Evolutionary conservation across 129 eudicot genomes (phyloP).

Genomic region (Calendula officinalis): DNA sequence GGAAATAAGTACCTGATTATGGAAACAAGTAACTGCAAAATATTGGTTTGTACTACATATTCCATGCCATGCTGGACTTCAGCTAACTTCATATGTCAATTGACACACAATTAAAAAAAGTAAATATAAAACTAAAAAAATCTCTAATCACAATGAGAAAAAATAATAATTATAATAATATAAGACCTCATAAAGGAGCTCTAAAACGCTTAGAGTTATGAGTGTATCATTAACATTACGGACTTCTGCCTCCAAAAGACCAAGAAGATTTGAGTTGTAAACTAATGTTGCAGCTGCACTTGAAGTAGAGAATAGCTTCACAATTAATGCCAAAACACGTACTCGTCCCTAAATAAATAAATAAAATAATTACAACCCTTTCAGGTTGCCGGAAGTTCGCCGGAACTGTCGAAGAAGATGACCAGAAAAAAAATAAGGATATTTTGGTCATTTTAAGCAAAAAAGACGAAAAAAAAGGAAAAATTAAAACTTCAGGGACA

Average conservation of each 20-base stretch:
- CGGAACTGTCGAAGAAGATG: no score
- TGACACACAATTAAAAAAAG: not conserved
- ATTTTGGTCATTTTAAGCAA: no score
- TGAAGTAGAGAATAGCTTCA: conserved; percentile 86
- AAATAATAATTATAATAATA: conserved; percentile 8
- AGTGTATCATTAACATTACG: conserved; percentile 60
- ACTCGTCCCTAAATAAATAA: conserved; percentile 58
- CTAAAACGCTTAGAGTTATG: conserved; percentile 69
- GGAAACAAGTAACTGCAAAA: conserved; percentile 64
- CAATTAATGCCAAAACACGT: conserved; percentile 77
- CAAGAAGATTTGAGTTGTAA: conserved; percentile 66
- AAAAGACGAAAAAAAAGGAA: no score
- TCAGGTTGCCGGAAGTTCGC: no score
- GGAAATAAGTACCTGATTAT: conserved; percentile 58
- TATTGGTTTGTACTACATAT: conserved; percentile 62
- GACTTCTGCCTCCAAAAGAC: conserved; percentile 68
- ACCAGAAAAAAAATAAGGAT: no score
- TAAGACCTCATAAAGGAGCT: conserved; percentile 76
- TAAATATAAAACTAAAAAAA: not conserved
- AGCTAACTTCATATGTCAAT: conserved; percentile 54
- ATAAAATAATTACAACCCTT: no score
- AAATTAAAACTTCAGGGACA: no score
- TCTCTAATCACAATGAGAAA: no score
- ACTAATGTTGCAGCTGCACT: conserved; percentile 71
- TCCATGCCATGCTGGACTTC: conserved; percentile 76